Conservation (phyloP, 495 filamentous ascomycete species). For the Echria macrotheca region DNA sequence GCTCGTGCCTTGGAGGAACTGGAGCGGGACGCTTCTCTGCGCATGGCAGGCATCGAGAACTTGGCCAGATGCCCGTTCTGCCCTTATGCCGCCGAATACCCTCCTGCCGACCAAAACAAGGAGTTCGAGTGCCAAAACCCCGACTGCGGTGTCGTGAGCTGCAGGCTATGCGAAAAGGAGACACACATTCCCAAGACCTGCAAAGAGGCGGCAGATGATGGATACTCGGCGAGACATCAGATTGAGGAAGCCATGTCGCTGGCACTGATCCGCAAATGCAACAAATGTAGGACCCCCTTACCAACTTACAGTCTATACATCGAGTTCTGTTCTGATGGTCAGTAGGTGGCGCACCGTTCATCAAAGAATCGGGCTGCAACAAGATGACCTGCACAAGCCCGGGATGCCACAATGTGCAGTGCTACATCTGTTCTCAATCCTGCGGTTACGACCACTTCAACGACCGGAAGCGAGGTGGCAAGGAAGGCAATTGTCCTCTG, state of each 20-base stretch:
- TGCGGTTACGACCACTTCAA: constrained; percentile 51
- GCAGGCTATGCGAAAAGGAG: constrained; percentile 64
- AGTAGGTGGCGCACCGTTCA: constrained; percentile 55
- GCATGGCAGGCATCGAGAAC: constrained; percentile 57
- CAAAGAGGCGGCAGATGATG: constrained; percentile 58
- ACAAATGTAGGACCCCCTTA: constrained; percentile 39
- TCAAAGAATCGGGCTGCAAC: constrained; percentile 81
- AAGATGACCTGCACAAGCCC: constrained; percentile 63
- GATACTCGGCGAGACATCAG: constrained; percentile 52
- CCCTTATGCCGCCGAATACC: constrained; percentile 67
- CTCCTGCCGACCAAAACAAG: constrained; percentile 60
- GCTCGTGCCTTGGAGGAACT: constrained; percentile 57
- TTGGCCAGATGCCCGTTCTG: constrained; percentile 77
- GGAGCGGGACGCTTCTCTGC: constrained; percentile 63
- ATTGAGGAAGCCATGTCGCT: constrained; percentile 82
- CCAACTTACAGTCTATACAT: constrained; percentile 25
- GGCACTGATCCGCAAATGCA: constrained; percentile 73
- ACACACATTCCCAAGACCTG: constrained; percentile 74
- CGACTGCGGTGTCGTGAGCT: constrained; percentile 61
- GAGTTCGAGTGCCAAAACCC: constrained; percentile 70
- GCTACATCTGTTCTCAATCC: constrained; percentile 67
- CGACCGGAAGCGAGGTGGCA: constrained; percentile 39
- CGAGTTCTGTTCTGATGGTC: no score
- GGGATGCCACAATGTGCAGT: constrained; percentile 56
- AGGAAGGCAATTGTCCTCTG: constrained; percentile 54